Base-by-base conservation (phyloP, 2,329 filamentous ascomycete genomes). In the Alternaria triticimaculans region DNA sequence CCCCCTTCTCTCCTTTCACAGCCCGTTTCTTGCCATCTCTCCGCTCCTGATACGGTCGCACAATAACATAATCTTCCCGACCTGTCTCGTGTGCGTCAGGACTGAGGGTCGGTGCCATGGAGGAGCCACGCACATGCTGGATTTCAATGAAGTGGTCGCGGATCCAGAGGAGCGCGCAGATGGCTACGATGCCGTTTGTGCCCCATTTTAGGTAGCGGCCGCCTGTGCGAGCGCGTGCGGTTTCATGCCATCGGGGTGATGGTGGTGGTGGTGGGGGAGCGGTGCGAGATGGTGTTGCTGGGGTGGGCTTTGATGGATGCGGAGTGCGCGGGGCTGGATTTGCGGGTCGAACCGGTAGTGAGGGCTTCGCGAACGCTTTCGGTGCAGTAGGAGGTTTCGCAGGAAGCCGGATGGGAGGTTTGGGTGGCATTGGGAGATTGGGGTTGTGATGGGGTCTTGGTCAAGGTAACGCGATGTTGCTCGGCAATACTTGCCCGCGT, bases 41-140 rank as follows among this genome's bases (percentile, higher is more conserved):
- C 3, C 60, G 44, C 45, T 50, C 55, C 20, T 48, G 51, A 18
- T 64, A 69, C 9, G 69, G 81, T 11, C 72, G 65, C 59, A 83
- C 78, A 8, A 82, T 63, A 1, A 85, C 71, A 15, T 61, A 66
- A 63, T 85, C 84, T 26, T 71, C 65, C 0, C 62, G 20, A 46
- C 82, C 80, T 2, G 81, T 81, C 49, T 78, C 76, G 66, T 82
- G 72, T 61, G 75, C 80, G 23, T 64, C n/a, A 0, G 83, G 82
- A 4, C 78, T 82, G 21, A 85, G 75, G 1, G 83, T 82, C 1
- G 84, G 84, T 2, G 80, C 64, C 84, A 85, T 85, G 53, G 79
- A 82, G 18, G 66, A 62, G 30, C 84, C 84, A 33, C 68, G 71
- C 10, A 85, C 77, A 25, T 69, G 71, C 54, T 79, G 76, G 53